Percentiles rank a stretch among this genome's conserved stretches.
Evolutionary conservation across 768 basidiomycete genomes (phyloP).

Genomic region (Russula sp.): DNA sequence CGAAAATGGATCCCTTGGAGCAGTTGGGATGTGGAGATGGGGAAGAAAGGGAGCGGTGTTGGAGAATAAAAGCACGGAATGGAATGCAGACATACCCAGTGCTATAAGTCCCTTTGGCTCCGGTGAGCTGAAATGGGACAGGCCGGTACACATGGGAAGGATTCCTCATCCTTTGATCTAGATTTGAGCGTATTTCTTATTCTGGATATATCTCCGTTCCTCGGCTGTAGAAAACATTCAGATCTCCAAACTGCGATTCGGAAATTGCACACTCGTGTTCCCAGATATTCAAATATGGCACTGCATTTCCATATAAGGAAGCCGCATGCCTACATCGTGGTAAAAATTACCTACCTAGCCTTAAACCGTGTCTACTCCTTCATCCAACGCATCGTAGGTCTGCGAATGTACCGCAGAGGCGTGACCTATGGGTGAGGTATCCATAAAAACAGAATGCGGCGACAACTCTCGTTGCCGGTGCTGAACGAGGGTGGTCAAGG

Average conservation of each 20-base stretch:
- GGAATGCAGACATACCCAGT: constrained; percentile 1
- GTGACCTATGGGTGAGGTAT: background rate
- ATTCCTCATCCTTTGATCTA: constrained; percentile 11
- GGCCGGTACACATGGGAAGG: constrained; percentile 20
- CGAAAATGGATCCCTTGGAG: background rate
- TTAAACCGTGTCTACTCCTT: background rate
- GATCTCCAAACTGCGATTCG: background rate
- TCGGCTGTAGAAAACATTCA: constrained; percentile 1
- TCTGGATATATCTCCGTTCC: background rate
- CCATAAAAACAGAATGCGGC: constrained; percentile 8
- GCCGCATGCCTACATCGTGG: constrained; percentile 7
- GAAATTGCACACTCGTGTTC: background rate
- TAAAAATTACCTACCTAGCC: background rate
- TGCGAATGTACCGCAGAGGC: background rate
- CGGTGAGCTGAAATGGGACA: constrained; percentile 3
- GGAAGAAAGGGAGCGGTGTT: background rate
- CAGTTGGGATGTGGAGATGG: background rate
- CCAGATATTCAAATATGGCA: constrained; percentile 1
- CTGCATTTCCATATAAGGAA: constrained; percentile 8
- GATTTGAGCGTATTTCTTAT: background rate
- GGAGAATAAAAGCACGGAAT: background rate
- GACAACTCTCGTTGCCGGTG: background rate
- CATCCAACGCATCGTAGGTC: background rate
- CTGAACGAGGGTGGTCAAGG: constrained; percentile 17
- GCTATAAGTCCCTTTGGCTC: constrained; percentile 4